phyloP scores from a whole-genome alignment of 306 rosid genomes.

The Parietaria judaica region DNA sequence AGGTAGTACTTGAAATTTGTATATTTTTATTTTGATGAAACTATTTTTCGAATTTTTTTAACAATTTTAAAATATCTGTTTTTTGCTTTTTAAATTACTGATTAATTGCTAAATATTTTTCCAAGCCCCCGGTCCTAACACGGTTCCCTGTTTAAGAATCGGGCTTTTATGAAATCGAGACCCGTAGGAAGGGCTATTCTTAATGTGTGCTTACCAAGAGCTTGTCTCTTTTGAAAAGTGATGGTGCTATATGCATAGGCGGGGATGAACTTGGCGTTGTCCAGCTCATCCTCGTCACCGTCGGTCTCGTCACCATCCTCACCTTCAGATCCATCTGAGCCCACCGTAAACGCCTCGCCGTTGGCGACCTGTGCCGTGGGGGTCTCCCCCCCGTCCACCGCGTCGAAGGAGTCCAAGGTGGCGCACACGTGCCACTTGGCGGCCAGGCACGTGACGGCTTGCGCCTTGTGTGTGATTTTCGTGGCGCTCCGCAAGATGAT shows the following conservation, averaged over 20 bases:
- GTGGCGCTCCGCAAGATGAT: slow-evolving; percentile 76
- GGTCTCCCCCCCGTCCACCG: slow-evolving; percentile 27
- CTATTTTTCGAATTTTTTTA: no score
- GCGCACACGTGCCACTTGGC: slow-evolving; percentile 99
- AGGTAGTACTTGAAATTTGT: no score
- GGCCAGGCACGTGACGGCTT: slow-evolving; percentile 74
- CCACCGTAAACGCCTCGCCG: slow-evolving; percentile 25
- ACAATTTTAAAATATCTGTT: no score
- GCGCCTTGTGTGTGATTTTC: slow-evolving; percentile 91
- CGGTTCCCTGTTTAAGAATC: no score
- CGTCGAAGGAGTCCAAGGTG: slow-evolving; percentile 79
- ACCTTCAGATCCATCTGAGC: slow-evolving; percentile 29
- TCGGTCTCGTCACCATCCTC: slow-evolving; percentile 48
- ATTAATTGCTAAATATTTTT: no score
- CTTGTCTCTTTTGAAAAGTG: slow-evolving; percentile 84
- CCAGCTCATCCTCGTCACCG: slow-evolving; percentile 74
- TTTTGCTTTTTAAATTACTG: no score
- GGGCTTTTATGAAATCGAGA: no score
- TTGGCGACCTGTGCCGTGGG: slow-evolving; percentile 19
- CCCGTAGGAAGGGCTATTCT: neutral
- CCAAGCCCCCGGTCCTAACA: no score
- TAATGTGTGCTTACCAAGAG: slow-evolving; percentile 48
- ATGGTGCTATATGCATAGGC: slow-evolving; percentile 74
- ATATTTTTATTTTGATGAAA: no score
- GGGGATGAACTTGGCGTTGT: slow-evolving; percentile 51